These are phyloP conservation scores for Fusarium scirpi DNA, from an alignment of 2,329 filamentous ascomycete genomes.

Conservation along the genomic window DNA sequence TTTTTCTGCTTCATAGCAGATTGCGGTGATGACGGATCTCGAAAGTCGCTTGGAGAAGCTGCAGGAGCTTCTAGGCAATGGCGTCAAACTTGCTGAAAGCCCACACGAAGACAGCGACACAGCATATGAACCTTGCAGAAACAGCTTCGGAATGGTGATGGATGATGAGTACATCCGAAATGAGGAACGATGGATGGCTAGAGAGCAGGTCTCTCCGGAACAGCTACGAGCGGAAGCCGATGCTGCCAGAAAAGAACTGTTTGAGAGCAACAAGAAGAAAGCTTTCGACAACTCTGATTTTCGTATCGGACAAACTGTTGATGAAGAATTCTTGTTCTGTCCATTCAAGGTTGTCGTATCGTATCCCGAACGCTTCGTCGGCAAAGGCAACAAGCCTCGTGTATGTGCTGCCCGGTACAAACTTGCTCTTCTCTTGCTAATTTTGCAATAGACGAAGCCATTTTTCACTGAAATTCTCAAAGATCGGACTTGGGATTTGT, in stretches of 20 bases:
- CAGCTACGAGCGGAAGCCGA: constrained; percentile 3
- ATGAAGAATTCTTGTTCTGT: constrained; percentile 55
- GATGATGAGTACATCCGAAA: constrained; percentile 15
- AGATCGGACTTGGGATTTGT: constrained; percentile 80
- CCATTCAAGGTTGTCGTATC: constrained; percentile 65
- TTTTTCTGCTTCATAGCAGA: neutral
- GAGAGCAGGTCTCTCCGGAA: neutral
- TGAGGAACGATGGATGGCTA: neutral
- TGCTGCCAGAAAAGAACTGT: constrained; percentile 9
- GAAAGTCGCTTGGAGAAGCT: constrained; percentile 42
- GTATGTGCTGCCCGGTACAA: constrained; percentile 50
- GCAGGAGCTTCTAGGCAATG: constrained; percentile 37
- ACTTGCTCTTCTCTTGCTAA: constrained; percentile 26
- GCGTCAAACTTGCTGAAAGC: constrained; percentile 33
- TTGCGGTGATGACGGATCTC: constrained; percentile 33
- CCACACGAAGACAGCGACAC: constrained; percentile 3
- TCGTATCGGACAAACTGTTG: constrained; percentile 41
- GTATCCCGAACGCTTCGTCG: constrained; percentile 71
- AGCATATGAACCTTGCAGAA: neutral
- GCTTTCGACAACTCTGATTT: constrained; percentile 46
- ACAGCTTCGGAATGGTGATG: constrained; percentile 5
- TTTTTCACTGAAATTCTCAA: constrained; percentile 72
- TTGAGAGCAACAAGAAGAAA: constrained; percentile 12
- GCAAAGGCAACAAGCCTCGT: constrained; percentile 62
- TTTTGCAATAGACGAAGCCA: constrained; percentile 51